phyloP scores from a whole-genome alignment of 768 basidiomycete genomes.

The Suillus cothurnatus region DNA sequence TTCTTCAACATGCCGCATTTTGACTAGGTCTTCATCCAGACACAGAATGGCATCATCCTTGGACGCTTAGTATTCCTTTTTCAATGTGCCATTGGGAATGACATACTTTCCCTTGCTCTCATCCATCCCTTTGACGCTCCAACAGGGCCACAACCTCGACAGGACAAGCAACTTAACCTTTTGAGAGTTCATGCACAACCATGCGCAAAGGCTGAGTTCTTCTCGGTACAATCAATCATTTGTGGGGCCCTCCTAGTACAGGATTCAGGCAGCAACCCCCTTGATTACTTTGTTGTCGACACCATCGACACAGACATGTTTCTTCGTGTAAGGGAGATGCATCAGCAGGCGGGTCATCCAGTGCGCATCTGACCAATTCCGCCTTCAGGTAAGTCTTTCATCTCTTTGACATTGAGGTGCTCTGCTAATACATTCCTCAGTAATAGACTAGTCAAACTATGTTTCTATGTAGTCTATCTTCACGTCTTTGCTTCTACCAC shows the following conservation, averaged over 20 bases:
- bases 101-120: not conserved
- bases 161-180: slow-evolving; percentile 28
- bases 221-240: slow-evolving; percentile 32
- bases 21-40: slow-evolving; percentile 32
- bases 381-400: not conserved
- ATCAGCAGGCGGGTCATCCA: not conserved
- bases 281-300: too few species aligned
- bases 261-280: slow-evolving; percentile 10
- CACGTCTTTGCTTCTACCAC: slow-evolving; percentile 27
- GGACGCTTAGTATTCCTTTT: slow-evolving; percentile 24
- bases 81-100: slow-evolving; percentile 13
- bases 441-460: not conserved
- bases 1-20: slow-evolving; percentile 31
- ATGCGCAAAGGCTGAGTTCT: slow-evolving; percentile 18
- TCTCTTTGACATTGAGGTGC: not conserved
- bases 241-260: slow-evolving; percentile 26
- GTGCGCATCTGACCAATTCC: not conserved
- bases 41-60: slow-evolving; percentile 15
- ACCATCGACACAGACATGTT: too few species aligned
- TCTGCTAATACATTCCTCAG: not conserved
- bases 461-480: not conserved
- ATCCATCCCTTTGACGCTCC: slow-evolving; percentile 23
- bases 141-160: slow-evolving; percentile 2
- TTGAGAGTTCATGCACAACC: slow-evolving; percentile 15
- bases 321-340: not conserved